Evolutionary conservation across 1,284 basidiomycete species (phyloP), one percentile per base, ranked within the genome.

Genomic region (Athelia sp.): DNA sequence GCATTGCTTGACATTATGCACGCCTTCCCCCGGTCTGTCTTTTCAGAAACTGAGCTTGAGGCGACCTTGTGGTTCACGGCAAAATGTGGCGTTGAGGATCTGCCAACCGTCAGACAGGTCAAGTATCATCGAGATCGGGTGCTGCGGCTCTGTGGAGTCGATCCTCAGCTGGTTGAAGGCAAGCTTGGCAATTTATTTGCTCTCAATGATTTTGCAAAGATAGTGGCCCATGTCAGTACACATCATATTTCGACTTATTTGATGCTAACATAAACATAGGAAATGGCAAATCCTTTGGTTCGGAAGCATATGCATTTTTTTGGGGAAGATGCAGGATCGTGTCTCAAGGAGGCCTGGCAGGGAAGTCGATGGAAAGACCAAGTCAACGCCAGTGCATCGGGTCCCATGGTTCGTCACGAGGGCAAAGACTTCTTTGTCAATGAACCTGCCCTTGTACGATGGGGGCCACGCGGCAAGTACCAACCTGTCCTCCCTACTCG

Each of bases 281-380:
- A 55, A 44, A 53, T 45, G 24, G 49, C 48, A n/a, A 55, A 55
- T 35, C 54, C 54, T 1, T 22, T 49, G 13, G 40, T 53, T 42
- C 52, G 51, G 8, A 29, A 36, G 1, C 23, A 50, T 13, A 32
- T 52, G 1, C 24, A 26, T 19, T 10, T 49, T 3, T 35, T 40
- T 2, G 15, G 23, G 1, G 49, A 53, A 17, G 43, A 53, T 32
- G 18, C 46, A 9, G 49, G 52, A 8, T n/a, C 18, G 4, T 9
- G 10, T 15, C 15, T 44, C n/a, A 26, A 26, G 1, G 29, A 40
- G 26, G 46, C 47, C 4, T 22, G 36, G 9, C 52, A 45, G 15
- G 47, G 45, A 14, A 26, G 14, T 14, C 42, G 45, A 15, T 51
- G 44, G 45, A 31, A 9, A 22, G 21, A 44, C 24, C 10, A 44